phyloP scores from a whole-genome alignment of 2,329 filamentous ascomycete species.

The Lasiodiplodia citricola region DNA sequence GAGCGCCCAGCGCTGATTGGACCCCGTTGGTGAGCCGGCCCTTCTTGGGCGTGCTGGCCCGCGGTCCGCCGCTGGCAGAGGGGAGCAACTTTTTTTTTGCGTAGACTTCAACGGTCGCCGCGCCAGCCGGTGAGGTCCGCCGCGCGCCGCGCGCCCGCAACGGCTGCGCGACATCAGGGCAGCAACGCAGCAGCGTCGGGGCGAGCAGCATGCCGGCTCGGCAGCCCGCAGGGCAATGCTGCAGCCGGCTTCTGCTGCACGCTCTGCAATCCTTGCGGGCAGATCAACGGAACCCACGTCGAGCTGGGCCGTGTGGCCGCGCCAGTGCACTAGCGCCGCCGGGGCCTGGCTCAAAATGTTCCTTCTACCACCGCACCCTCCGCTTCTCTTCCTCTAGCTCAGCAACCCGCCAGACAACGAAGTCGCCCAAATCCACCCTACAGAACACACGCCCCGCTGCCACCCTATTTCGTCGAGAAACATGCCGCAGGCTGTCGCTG shows the following conservation, averaged over 20 bases:
- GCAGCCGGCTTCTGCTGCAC: background rate
- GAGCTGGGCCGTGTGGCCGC: slow-evolving; percentile 11
- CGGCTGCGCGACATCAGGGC: background rate
- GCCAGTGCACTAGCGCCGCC: slow-evolving; percentile 15
- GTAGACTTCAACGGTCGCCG: background rate
- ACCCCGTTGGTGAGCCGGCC: background rate
- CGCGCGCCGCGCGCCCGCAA: background rate
- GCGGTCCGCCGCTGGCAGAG: background rate
- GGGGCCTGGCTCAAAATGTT: slow-evolving; percentile 31
- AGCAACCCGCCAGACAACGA: slow-evolving; percentile 44
- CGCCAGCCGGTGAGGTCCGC: slow-evolving; percentile 4
- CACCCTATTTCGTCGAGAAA: slow-evolving; percentile 49
- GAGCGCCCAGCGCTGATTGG: slow-evolving; percentile 12
- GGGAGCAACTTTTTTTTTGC: background rate
- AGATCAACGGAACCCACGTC: slow-evolving; percentile 16
- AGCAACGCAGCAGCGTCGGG: slow-evolving; percentile 2
- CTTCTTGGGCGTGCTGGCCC: slow-evolving; percentile 11
- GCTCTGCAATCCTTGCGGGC: slow-evolving; percentile 14
- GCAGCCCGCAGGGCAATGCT: background rate
- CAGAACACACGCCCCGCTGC: slow-evolving; percentile 14
- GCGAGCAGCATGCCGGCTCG: background rate
- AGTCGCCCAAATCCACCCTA: slow-evolving; percentile 40
- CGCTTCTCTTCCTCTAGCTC: slow-evolving; percentile 36
- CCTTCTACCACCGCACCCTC: slow-evolving; percentile 32
- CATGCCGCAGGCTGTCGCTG: slow-evolving; percentile 55